phyloP scores from a whole-genome alignment of 345 rosid species.

The Camelina hispida region DNA sequence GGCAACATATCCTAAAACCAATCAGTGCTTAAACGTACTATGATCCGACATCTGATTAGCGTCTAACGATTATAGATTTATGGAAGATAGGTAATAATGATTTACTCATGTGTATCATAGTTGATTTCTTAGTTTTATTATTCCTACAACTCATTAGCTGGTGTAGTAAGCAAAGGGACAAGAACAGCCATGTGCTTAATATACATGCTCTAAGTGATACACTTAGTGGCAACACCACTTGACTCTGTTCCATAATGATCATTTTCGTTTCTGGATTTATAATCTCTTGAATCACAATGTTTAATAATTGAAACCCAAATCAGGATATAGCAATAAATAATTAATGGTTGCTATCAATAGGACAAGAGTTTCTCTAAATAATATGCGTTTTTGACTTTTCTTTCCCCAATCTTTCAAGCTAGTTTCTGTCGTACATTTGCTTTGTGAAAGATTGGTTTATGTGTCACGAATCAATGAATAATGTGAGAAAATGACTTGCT shows the following conservation, averaged over 20 bases:
- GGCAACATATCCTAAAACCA: too few relatives aligned
- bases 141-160: background rate
- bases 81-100: background rate
- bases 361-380: conserved; percentile 11
- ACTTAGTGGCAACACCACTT: conserved; percentile 27
- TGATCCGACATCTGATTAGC: background rate
- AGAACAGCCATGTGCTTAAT: conserved; percentile 32
- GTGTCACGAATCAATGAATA: conserved; percentile 17
- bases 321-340: conserved; percentile 8
- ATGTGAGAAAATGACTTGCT: conserved; percentile 9
- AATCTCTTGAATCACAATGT: conserved; percentile 15
- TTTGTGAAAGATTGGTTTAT: conserved; percentile 14
- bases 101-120: background rate
- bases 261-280: background rate
- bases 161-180: conserved; percentile 24
- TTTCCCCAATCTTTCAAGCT: background rate
- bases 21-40: background rate
- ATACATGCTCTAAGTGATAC: conserved; percentile 8
- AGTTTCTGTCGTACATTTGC: conserved; percentile 14
- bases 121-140: background rate
- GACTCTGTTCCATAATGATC: conserved; percentile 4
- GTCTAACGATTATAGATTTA: background rate
- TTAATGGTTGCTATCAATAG: conserved; percentile 6
- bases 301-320: conserved; percentile 19
- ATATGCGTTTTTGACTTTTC: background rate